Base-by-base conservation (phyloP, 768 basidiomycete genomes). In the Boletus pseudopeckii region DNA sequence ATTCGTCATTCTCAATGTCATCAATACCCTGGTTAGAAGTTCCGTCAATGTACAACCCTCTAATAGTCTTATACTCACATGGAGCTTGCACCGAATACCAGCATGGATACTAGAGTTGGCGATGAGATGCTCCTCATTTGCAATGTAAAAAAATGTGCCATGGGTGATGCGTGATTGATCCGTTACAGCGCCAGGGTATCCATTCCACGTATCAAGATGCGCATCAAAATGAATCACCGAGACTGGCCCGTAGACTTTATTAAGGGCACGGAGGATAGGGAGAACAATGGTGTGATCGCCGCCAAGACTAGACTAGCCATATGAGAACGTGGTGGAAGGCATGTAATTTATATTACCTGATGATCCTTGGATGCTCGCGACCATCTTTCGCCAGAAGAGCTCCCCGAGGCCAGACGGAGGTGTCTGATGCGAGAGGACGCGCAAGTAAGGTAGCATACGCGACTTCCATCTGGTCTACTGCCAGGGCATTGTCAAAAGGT, bases 221-320 rank as follows among this genome's bases (percentile, higher is more conserved):
- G 79, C 86, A 63, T 92, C 90, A 57, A 92, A 91, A 65, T 93
- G 92, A 43, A 92, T 88, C 42, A 90, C 86, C 34, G 85, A 85
- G 50, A 90, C 78, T 0, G 88, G 88, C 1, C 91, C 92, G 65
- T 94, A 92, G 24, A 88, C 77, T 63, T 83, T 83, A 72, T 88
- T 71, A 40, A 95, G 71, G 15, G 92, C 81, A 42, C 90, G 85
- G 14, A 95, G 78, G 60, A 94, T 92, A 8, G 92, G 90, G 17
- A 92, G 79, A 8, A 86, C 91, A 57, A 93, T 88, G 14, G 91
- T 91, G 68, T 94, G 92, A 63, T 94, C 92, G 7, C 92, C 92
- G 24, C 93, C 93, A 28, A 90, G 75, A 50, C 68, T 69, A 46
- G 43, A 39, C 6, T 34, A 42, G 34, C 2, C 17, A 10, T 28